A percentile compares a stretch with the other conserved stretches of the same genome.
Conservation (phyloP, 139 green algal genomes). For the Trebouxia sp. region DNA sequence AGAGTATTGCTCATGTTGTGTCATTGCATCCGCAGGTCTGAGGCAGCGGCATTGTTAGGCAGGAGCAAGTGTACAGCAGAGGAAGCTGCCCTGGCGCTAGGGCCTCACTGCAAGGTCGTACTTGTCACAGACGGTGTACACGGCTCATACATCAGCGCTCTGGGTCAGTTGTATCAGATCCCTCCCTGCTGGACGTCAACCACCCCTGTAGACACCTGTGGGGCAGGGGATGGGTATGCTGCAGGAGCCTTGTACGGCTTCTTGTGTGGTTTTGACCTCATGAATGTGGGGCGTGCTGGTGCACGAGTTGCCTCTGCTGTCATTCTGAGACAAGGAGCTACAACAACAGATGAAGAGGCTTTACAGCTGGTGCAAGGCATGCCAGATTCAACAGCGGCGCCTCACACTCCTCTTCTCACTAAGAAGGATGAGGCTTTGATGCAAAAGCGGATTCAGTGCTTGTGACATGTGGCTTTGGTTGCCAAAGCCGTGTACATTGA, state of each 20-base stretch:
- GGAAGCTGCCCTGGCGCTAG: constrained; percentile 58
- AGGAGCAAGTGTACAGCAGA: constrained; percentile 31
- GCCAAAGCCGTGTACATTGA: too few relatives aligned
- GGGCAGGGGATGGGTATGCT: constrained; percentile 84
- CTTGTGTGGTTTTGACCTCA: constrained; percentile 56
- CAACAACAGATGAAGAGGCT: constrained; percentile 15
- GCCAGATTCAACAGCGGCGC: background rate
- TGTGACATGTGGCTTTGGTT: background rate
- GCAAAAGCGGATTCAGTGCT: background rate
- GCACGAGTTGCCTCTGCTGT: constrained; percentile 67
- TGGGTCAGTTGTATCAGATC: constrained; percentile 56
- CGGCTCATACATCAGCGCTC: constrained; percentile 58
- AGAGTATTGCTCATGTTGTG: background rate
- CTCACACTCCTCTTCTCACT: background rate
- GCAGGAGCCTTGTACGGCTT: constrained; percentile 71
- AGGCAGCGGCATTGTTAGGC: constrained; percentile 27
- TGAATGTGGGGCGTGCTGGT: constrained; percentile 62
- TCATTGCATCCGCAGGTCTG: background rate
- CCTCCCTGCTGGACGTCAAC: constrained; percentile 68
- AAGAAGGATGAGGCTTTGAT: background rate
- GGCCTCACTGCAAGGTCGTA: constrained; percentile 59
- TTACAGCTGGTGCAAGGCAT: constrained; percentile 3
- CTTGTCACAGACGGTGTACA: constrained; percentile 85
- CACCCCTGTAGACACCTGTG: constrained; percentile 87
- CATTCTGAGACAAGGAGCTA: constrained; percentile 30